Evolutionary conservation across 352 stramenopile species (phyloP).

Genomic region (Pythium grandisporangium): DNA sequence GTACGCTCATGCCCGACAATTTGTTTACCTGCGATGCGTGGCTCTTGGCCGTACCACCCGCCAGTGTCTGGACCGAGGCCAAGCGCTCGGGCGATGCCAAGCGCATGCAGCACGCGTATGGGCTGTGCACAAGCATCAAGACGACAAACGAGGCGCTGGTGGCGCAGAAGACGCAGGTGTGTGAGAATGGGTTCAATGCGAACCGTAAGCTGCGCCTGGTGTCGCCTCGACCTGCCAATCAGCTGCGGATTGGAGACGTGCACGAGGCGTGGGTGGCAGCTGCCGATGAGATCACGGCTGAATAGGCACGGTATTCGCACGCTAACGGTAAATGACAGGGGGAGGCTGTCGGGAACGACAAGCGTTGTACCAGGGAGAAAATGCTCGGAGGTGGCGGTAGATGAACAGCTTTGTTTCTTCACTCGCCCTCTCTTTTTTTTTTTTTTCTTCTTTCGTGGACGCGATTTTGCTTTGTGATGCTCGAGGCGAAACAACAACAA

Average conservation of each 20-base stretch:
- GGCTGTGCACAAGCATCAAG: slow-evolving; percentile 73
- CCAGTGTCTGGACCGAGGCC: slow-evolving; percentile 49
- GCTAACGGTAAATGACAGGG: too few species aligned
- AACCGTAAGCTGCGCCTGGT: slow-evolving; percentile 57
- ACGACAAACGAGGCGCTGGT: slow-evolving; percentile 64
- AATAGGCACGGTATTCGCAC: too few species aligned
- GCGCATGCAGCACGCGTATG: slow-evolving; percentile 52
- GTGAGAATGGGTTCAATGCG: slow-evolving; percentile 51
- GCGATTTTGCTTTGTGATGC: too few species aligned
- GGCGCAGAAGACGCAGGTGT: slow-evolving; percentile 44
- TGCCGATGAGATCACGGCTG: slow-evolving; percentile 15
- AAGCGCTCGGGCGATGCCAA: slow-evolving; percentile 33
- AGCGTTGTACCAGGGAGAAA: too few species aligned
- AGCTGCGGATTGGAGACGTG: slow-evolving; percentile 38
- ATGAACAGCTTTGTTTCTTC: too few species aligned
- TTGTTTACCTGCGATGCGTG: slow-evolving; percentile 74
- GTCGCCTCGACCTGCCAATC: slow-evolving; percentile 19
- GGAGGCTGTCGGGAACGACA: too few species aligned
- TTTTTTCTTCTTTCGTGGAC: too few species aligned
- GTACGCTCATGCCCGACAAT: slow-evolving; percentile 51
- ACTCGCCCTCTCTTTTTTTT: too few species aligned
- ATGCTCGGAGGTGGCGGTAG: too few species aligned
- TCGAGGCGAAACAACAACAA: too few species aligned
- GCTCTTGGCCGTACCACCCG: slow-evolving; percentile 46
- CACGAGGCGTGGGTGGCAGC: slow-evolving; percentile 30